Base-by-base conservation (phyloP, 2,329 filamentous ascomycete species). In the Cercospora sojina region DNA sequence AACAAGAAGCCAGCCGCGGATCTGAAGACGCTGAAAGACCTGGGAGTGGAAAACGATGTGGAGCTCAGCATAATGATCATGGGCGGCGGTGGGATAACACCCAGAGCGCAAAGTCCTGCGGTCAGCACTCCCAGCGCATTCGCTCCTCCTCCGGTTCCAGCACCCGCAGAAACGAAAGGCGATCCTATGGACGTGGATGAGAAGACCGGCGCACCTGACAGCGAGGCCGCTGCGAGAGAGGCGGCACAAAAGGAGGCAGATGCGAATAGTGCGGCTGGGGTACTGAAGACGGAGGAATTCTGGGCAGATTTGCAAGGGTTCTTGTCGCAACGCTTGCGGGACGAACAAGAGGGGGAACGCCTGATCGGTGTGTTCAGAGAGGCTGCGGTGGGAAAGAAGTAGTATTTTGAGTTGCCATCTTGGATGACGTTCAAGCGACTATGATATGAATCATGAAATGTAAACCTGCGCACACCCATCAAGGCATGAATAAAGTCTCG, bases 51-150 rank as follows among this genome's bases (percentile, higher is more conserved):
- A 10, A 62, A 41, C 73, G 18, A 74, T 10, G 83, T 94, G 0
- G 93, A 97, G 77, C 89, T 98, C 69, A 88, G 88, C 1, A 86
- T 97, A 64, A 98, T 98, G 93, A 85, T 97, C 20, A 87, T 97
- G 76, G 93, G 92, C 13, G 87, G 84, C 2, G 68, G 67, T 4
- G 72, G 68, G 2, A 62, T 67, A 12, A 77, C 77, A 18, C 74
- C 79, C 0, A 71, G 73, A 43, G 74, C 74, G 10, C 72, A 70
- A 67, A 74, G 82, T 41, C 82, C 81, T 0, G 81, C 81, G 56
- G 77, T 79, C 62, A 71, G 74, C 49, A 67, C 65, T 38, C 68
- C 65, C 9, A 70, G 69, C 23, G 65, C 65, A 29, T 62, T 59
- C 20, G 64, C 67, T 69, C 69, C 65, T 58, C 70, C 69, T 73